Evolutionary conservation across 768 basidiomycete genomes (phyloP).

Genomic region (Lenzites betulinus): DNA sequence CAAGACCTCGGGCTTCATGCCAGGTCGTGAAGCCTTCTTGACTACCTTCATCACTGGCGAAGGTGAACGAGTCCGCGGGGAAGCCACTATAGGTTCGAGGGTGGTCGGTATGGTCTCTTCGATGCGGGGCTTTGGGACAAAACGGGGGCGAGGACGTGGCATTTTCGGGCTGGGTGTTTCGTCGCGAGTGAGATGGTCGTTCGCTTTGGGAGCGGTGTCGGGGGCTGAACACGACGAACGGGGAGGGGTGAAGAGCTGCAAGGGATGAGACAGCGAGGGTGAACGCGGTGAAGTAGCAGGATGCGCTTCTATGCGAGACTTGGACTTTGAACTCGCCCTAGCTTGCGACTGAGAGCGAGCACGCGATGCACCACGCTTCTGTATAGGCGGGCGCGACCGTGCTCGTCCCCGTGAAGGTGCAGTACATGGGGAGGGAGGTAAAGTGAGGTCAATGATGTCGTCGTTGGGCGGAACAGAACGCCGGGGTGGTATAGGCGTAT

Average conservation of each 20-base stretch:
- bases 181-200: neutral
- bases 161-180: slow-evolving; percentile 18
- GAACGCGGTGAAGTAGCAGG: neutral
- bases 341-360: slow-evolving; percentile 13
- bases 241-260: slow-evolving; percentile 23
- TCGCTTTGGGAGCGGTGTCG: neutral
- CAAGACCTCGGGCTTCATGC: slow-evolving; percentile 15
- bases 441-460: slow-evolving; percentile 23
- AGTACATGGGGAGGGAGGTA: slow-evolving; percentile 13
- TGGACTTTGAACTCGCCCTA: neutral
- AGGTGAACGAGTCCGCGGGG: too few relatives aligned
- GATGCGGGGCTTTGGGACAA: neutral
- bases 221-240: slow-evolving; percentile 19
- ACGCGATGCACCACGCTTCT: neutral
- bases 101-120: too few relatives aligned
- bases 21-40: neutral
- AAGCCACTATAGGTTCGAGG: too few relatives aligned
- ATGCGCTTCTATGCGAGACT: neutral
- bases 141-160: slow-evolving; percentile 15
- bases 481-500: slow-evolving; percentile 13
- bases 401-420: slow-evolving; percentile 11
- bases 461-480: neutral
- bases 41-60: neutral
- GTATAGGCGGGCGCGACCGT: neutral
- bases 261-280: neutral